Conservation (phyloP, 116 monocot genomes). For the Zostera marina region DNA sequence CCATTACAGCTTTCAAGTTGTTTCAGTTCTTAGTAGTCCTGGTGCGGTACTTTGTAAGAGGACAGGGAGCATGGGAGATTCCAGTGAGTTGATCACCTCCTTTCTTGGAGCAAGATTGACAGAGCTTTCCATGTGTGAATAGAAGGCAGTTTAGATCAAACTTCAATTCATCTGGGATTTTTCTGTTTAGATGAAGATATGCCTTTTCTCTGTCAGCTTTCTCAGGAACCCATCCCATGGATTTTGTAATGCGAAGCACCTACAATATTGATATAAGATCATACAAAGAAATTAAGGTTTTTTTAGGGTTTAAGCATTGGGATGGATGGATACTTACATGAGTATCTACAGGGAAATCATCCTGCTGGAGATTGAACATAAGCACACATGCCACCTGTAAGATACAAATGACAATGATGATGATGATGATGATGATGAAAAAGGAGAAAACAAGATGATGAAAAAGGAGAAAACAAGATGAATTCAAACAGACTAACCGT, state of each 20-base stretch:
- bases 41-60: constrained; percentile 21
- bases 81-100: constrained; percentile 17
- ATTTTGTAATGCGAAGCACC: constrained; percentile 67
- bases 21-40: no score
- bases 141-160: constrained; percentile 91
- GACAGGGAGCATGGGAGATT: constrained; percentile 24
- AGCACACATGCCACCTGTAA: constrained; percentile 75
- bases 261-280: constrained; percentile 6
- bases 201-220: constrained; percentile 72
- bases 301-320: not conserved
- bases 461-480: not conserved
- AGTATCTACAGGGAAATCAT: constrained; percentile 89
- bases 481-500: constrained; percentile 24
- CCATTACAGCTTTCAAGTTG: no score
- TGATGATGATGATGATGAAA: no score
- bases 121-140: constrained; percentile 68
- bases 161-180: constrained; percentile 60
- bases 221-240: constrained; percentile 61
- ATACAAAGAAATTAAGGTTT: no score
- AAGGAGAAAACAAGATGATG: no score
- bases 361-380: constrained; percentile 86
- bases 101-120: constrained; percentile 34
- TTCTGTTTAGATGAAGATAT: constrained; percentile 70
- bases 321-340: constrained; percentile 27
- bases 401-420: no score